Base-by-base conservation (phyloP, 108 stramenopile species). In the Mayamaea pseudoterrestris region DNA sequence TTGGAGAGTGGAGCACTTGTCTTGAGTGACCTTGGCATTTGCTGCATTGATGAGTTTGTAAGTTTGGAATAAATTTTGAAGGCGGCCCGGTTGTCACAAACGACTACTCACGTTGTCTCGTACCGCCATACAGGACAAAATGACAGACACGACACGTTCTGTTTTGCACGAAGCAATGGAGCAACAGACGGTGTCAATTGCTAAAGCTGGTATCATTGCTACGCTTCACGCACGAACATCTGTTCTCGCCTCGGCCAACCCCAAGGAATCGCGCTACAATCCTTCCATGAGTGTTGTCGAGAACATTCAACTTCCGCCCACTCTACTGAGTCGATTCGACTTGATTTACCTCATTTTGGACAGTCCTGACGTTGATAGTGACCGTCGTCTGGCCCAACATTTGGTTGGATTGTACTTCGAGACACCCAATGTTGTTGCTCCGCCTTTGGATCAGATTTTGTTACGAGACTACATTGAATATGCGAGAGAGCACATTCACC, bases 81-180 rank as follows among this genome's bases (percentile, higher is more conserved):
- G 12, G 32, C 12, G 8, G n/a, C n/a, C n/a, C n/a, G n/a, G n/a
- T n/a, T n/a, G n/a, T n/a, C n/a, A n/a, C n/a, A n/a, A n/a, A n/a
- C n/a, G n/a, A n/a, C n/a, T n/a, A n/a, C n/a, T n/a, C n/a, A n/a
- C 43, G 53, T 61, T 41, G 78, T 78, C 65, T 80, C 73, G 11
- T 12, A 12, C 32, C 32, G 16, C 40, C 5, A 9, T 13, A 20
- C 12, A 41, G 40, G 98, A 99, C 56, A 99, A 99, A 71, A 99
- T 99, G 98, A 76, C 78, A 21, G 98, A 93, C 40, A 73, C 90
- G 14, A 98, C 97, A 1, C 80, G 98, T 30, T 90, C 95, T 6
- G 87, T 99, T 50, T 85, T 99, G 1, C 98, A 99, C 74, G 98
- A 99, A 71, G 97, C 95, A 17, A 97, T 99, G 96, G 98, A 99